Conservation (phyloP, 2,329 filamentous ascomycete genomes). For the Volutella citrinella region DNA sequence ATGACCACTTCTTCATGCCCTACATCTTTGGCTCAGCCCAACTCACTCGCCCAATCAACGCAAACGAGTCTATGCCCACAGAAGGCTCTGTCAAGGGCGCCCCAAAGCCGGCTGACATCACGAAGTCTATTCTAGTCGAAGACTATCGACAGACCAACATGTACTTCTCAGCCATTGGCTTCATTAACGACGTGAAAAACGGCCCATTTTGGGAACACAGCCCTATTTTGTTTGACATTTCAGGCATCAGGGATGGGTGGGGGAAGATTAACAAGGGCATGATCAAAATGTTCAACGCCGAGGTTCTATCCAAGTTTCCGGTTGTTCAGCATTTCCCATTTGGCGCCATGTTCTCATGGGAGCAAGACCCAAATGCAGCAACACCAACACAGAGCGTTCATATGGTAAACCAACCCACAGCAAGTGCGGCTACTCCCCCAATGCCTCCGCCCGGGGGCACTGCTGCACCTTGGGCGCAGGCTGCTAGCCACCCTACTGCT, state of each 20-base stretch:
- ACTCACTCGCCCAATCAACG: slow-evolving; percentile 70
- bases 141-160: slow-evolving; percentile 67
- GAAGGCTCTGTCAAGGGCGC: slow-evolving; percentile 75
- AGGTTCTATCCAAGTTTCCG: slow-evolving; percentile 94
- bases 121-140: slow-evolving; percentile 61
- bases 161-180: slow-evolving; percentile 94
- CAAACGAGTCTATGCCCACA: slow-evolving; percentile 60
- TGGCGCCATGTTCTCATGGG: slow-evolving; percentile 77
- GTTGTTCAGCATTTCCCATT: slow-evolving; percentile 97
- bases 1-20: slow-evolving; percentile 90
- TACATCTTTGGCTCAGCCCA: slow-evolving; percentile 97
- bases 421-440: slow-evolving; percentile 20
- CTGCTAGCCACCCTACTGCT: slow-evolving; percentile 36
- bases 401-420: slow-evolving; percentile 51
- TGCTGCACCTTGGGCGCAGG: slow-evolving; percentile 44
- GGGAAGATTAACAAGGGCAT: slow-evolving; percentile 99
- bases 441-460: slow-evolving; percentile 31
- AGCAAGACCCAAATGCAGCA: slow-evolving; percentile 60
- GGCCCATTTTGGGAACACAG: slow-evolving; percentile 98
- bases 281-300: slow-evolving; percentile 99
- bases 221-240: slow-evolving; percentile 91
- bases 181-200: slow-evolving; percentile 95
- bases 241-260: slow-evolving; percentile 89
- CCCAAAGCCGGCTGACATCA: slow-evolving; percentile 69
- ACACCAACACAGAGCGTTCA: slow-evolving; percentile 51